A percentile compares a stretch with the other conserved stretches of the same genome.
These are phyloP conservation scores for Tephrocybe sp. DNA, from an alignment of 768 basidiomycete genomes.

Conservation along the genomic window DNA sequence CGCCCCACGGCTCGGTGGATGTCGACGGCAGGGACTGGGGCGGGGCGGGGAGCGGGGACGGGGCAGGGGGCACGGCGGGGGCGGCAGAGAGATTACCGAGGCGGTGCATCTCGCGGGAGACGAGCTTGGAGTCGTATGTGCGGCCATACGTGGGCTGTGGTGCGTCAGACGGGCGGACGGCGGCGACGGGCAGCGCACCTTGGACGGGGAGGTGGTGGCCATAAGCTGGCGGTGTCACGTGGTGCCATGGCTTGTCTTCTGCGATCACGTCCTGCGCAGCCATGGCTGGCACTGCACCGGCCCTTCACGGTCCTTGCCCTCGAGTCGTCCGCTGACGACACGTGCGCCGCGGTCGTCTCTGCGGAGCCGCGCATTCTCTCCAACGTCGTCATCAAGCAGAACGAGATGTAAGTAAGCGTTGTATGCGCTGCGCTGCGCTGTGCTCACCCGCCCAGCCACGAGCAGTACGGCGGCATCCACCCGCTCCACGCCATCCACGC, in stretches of 20 bases:
- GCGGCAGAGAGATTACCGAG: constrained; percentile 60
- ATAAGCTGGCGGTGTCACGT: constrained; percentile 18
- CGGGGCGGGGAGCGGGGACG: constrained; percentile 28
- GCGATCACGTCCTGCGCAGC: too few relatives aligned
- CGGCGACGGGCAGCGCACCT: constrained; percentile 29
- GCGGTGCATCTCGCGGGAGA: constrained; percentile 84
- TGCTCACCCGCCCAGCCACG: constrained; percentile 41
- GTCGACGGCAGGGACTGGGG: not conserved
- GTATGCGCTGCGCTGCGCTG: too few relatives aligned
- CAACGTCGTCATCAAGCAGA: constrained; percentile 86
- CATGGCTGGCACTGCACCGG: too few relatives aligned
- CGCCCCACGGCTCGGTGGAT: constrained; percentile 50
- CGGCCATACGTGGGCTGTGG: constrained; percentile 58
- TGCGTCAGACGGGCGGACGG: constrained; percentile 7
- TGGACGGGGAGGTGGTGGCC: constrained; percentile 46
- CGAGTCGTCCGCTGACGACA: constrained; percentile 93
- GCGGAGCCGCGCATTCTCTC: constrained; percentile 70
- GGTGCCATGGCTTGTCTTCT: too few relatives aligned
- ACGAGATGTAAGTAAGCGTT: constrained; percentile 59
- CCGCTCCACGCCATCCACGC: constrained; percentile 74
- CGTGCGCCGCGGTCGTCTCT: constrained; percentile 85
- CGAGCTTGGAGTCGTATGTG: constrained; percentile 78
- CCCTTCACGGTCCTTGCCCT: constrained; percentile 69
- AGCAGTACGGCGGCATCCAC: constrained; percentile 70
- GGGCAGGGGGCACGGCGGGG: constrained; percentile 37